Base-by-base conservation (phyloP, 2,329 filamentous ascomycete species). In the Microascus cirrosus region DNA sequence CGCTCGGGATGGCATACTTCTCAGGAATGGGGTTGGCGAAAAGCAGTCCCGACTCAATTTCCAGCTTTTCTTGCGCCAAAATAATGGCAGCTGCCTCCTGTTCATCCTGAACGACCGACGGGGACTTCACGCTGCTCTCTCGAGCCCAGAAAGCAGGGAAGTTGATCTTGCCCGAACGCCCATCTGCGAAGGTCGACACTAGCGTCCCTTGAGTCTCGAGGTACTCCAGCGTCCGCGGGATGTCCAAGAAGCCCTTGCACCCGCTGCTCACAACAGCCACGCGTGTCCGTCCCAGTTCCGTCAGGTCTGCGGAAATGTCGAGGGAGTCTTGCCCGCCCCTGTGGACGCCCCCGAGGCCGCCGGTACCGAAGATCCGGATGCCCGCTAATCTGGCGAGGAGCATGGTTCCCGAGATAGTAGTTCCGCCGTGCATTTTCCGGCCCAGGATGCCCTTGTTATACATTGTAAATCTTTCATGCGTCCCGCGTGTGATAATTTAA, bases 171-270 rank as follows among this genome's bases (percentile, higher is more conserved):
- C 84, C 87, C 28, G 74, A 72, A 42, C 89, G 81, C 1, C 89
- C 90, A 70, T 95, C 90, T 25, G 90, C 86, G 74, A 97, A 99
- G 2, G 94, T 97, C 3, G 85, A 88, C 1, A 96, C 91, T 42
- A 86, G 80, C 24, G 90, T 91, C 11, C 89, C 89, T 67, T 86
- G 83, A 0, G 83, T 86, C 69, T 86, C 84, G 22, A 86, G 75
- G 63, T 79, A 79, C 74, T 99, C 94, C 5, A 99, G 78, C 0
- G 94, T 99, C 56, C 90, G 81, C 2, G 88, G 85, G 60, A 96
- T 91, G 68, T 99, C 94, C 42, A 99, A 78, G 70, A 99, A 97
- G 61, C 93, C 94, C 74, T 99, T 99, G 74, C 90, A 95, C 15
- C 94, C 94, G 62, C 89, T 90, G 70, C 87, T 89, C 56, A 99